Base-by-base conservation (phyloP, 2,329 filamentous ascomycete species). In the Talaromyces rugulosus region DNA sequence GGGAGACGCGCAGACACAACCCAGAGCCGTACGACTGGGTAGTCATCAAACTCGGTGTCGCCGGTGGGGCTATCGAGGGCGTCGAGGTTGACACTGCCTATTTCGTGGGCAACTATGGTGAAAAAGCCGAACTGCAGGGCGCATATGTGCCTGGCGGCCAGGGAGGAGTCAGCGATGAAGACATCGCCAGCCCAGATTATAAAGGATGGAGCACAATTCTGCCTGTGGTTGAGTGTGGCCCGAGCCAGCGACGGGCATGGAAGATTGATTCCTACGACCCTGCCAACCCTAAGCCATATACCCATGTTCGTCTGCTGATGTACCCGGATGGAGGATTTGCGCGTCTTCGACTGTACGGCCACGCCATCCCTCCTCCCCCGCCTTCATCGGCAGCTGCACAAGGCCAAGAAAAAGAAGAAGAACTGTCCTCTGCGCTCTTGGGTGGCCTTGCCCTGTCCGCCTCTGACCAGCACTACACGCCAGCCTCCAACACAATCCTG, bases 1-100 rank as follows among this genome's bases (percentile, higher is more conserved):
- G 85, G 85, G 85, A 88, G 66, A 87, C 85, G 5, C 78, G 85
- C 5, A 78, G 85, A 30, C 85, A 87, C 74, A 88, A 88, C 69
- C 73, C 79, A 0, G 78, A 80, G 44, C 78, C 81, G 11, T 85
- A 80, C 64, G 85, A 88, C 72, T 87, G 83, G 82, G 84, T 84
- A 0, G 80, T 87, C 6, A 78, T 87, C 62, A 78, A 82, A 52
- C 78, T 87, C 0, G 84, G 84, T n/a, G 82, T 84, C 0, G 79
- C 70, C 23, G 70, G 70, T 47, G 76, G 73, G 8, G 61, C 68
- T 2, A 75, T 80, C 40, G 69, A 75, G 31, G 78, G 77, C 18
- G 69, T 81, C 3, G 78, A 80, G 66, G 72, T 80, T 33, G 77
- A 81, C 66, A 80, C 78, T 5, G 74, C 75, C 0, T 74, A 75